These are phyloP conservation scores for Arthrobotrys entomopaga DNA, from an alignment of 2,329 filamentous ascomycete genomes.

Conservation along the genomic window DNA sequence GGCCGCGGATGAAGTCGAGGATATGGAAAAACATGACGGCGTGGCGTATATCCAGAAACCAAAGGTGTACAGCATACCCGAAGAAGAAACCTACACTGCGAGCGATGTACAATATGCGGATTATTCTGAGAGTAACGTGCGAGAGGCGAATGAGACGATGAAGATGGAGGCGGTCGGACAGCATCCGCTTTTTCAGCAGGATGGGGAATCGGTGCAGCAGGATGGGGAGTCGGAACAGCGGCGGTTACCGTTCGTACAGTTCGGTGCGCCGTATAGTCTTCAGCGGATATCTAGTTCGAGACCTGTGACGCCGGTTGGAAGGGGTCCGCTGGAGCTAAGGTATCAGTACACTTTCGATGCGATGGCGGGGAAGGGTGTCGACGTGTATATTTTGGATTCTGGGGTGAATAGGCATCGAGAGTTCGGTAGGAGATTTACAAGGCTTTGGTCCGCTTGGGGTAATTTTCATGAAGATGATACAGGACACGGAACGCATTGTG, in stretches of 20 bases:
- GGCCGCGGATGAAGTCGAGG: background rate
- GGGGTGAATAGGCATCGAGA: constrained; percentile 60
- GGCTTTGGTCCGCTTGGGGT: constrained; percentile 61
- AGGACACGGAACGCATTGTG: constrained; percentile 65
- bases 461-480: constrained; percentile 62
- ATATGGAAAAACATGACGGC: constrained; percentile 6
- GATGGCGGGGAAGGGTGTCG: constrained; percentile 63
- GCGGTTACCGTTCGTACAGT: constrained; percentile 21
- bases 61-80: constrained; percentile 1
- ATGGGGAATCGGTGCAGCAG: too few relatives aligned
- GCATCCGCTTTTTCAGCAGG: background rate
- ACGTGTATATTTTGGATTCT: constrained; percentile 66
- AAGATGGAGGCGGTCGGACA: background rate
- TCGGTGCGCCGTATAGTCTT: constrained; percentile 58
- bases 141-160: background rate
- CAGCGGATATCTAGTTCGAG: constrained; percentile 59
- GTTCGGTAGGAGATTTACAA: constrained; percentile 58
- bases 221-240: too few relatives aligned
- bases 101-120: background rate
- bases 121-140: background rate
- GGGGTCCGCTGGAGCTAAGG: constrained; percentile 59
- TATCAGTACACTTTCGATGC: constrained; percentile 61
- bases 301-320: constrained; percentile 57
- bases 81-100: background rate
- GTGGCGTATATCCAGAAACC: constrained; percentile 19